Evolutionary conservation across 2,329 filamentous ascomycete species (phyloP).

Genomic region (Neurospora sp.): DNA sequence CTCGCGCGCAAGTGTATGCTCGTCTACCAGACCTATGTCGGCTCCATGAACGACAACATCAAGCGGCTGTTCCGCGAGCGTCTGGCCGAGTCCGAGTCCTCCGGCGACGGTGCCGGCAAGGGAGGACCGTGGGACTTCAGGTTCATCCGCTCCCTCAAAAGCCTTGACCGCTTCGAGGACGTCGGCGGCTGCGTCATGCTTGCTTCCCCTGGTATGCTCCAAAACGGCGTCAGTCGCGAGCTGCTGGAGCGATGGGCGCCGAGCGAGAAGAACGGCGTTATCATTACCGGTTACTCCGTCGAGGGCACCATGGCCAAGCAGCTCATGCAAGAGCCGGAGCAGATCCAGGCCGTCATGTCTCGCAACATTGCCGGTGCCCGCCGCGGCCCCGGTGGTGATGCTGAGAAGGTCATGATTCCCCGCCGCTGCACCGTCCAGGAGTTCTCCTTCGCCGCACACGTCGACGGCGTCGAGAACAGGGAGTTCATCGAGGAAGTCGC

Average conservation of each 20-base stretch:
- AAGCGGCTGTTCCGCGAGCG: constrained; percentile 88
- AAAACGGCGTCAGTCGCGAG: constrained; percentile 89
- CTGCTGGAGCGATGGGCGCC: constrained; percentile 93
- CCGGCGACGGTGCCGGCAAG: constrained; percentile 62
- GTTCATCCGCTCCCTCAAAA: constrained; percentile 85
- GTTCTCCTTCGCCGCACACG: constrained; percentile 91
- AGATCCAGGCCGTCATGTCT: constrained; percentile 90
- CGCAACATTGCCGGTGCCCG: constrained; percentile 55
- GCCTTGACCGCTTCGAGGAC: constrained; percentile 90
- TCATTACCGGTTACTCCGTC: constrained; percentile 97
- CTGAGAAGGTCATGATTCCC: constrained; percentile 86
- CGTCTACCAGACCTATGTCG: constrained; percentile 96
- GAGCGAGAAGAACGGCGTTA: constrained; percentile 92
- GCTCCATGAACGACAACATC: constrained; percentile 99
- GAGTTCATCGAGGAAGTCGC: constrained; percentile 94
- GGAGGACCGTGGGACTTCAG: constrained; percentile 96
- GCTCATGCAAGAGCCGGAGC: constrained; percentile 88
- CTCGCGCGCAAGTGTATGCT: constrained; percentile 96
- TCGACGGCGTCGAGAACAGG: constrained; percentile 89
- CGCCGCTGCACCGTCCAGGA: constrained; percentile 88
- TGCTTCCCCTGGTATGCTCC: constrained; percentile 94
- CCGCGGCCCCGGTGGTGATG: constrained; percentile 55
- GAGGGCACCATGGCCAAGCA: constrained; percentile 98
- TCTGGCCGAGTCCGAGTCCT: constrained; percentile 81
- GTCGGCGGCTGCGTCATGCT: constrained; percentile 95